Base-by-base conservation (phyloP, 768 basidiomycete genomes). In the Serendipita sp. region DNA sequence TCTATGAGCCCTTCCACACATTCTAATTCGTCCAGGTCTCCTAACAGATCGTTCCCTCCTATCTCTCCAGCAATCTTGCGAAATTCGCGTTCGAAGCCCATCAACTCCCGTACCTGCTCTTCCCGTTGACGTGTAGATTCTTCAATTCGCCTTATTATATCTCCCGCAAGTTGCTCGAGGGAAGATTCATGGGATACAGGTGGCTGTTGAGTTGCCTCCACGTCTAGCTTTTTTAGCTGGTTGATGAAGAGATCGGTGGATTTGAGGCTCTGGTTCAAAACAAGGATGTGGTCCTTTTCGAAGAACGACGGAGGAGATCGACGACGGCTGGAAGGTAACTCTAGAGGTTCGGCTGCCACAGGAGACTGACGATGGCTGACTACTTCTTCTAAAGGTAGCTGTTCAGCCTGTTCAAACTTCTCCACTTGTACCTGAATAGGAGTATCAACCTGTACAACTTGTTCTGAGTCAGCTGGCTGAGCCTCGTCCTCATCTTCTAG, bases 41-140 rank as follows among this genome's bases (percentile, higher is more conserved):
- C 82, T 8, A 93, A 76, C 8, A 82, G 82, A 44, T 91, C 89
- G 44, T 75, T 80, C 18, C 90, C 90, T 44, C 87, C 86, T 16
- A 88, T 81, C 72, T 91, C 88, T 3, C 80, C 82, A 1, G 84
- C 82, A 68, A 90, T 87, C 71, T 83, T 83, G 68, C 81, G 79
- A 70, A 93, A 83, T 73, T 91, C 86, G 62, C 88, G 81, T 69
- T 92, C 90, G 70, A 80, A 86, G 67, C 84, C 87, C 40, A 85
- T 75, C 63, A 93, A 73, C 69, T 84, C 87, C 62, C 91, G 84
- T 3, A 90, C 81, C 73, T 93, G 91, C 2, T 78, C 80, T 71
- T 93, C 91, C 64, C 91, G 81, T 69, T 89, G 85, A 53, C 84
- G 82, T 40, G 82, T 81, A 11, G 83, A 80, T 64, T 87, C 85